A percentile compares a stretch with the other conserved stretches of the same genome.
phyloP scores from a whole-genome alignment of 225 moss, liverwort and hornwort species.

The Pseudisothecium myosuroides region DNA sequence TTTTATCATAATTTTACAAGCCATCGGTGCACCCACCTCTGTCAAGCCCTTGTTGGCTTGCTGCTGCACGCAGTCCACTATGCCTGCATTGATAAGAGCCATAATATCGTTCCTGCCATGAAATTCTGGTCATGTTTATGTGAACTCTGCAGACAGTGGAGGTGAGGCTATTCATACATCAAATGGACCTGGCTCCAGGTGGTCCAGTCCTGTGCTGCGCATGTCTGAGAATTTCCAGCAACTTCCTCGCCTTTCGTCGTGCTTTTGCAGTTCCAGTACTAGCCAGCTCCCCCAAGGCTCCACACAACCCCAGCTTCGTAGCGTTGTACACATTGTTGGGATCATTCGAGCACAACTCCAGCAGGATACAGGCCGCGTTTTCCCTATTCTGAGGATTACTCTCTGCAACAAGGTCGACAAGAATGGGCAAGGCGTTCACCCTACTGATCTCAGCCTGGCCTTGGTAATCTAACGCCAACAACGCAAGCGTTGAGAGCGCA shows the following conservation, averaged over 20 bases:
- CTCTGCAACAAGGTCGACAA: constrained; percentile 50
- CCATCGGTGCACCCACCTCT: not conserved
- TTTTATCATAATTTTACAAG: constrained; percentile 11
- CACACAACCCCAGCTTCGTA: constrained; percentile 50
- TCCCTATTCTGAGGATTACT: constrained; percentile 57
- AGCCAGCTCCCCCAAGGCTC: constrained; percentile 63
- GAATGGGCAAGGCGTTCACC: constrained; percentile 35
- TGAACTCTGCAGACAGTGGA: not conserved
- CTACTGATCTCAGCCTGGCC: constrained; percentile 45
- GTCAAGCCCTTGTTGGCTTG: not conserved
- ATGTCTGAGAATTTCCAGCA: constrained; percentile 33
- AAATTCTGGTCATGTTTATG: not conserved
- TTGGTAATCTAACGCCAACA: constrained; percentile 18
- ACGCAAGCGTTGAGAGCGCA: constrained; percentile 19
- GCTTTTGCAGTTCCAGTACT: constrained; percentile 72
- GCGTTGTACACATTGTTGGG: constrained; percentile 38
- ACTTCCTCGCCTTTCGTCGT: constrained; percentile 52
- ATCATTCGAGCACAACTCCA: constrained; percentile 60
- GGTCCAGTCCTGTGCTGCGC: constrained; percentile 25
- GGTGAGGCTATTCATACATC: not conserved
- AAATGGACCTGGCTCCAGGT: constrained; percentile 34
- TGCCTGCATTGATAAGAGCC: not conserved
- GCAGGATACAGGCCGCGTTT: constrained; percentile 61
- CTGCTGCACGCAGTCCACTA: not conserved
- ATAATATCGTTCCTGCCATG: not conserved